phyloP scores from a whole-genome alignment of 176 grass and related monocot genomes.

The Hsuehochloa calcarea region DNA sequence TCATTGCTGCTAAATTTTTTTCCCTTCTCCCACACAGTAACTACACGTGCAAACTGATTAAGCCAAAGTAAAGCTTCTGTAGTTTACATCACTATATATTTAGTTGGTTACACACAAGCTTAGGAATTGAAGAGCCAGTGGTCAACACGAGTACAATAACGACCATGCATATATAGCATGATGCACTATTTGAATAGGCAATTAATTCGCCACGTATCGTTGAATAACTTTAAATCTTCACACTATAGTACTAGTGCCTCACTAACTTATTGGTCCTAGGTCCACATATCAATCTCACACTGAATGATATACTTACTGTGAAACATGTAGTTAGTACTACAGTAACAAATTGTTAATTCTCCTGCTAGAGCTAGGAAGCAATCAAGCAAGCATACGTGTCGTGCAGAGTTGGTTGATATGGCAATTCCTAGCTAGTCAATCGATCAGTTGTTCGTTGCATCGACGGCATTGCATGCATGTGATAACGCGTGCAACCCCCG shows the following conservation, averaged over 20 bases:
- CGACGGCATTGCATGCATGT: neutral
- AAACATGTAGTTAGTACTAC: too few relatives aligned
- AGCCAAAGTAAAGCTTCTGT: neutral
- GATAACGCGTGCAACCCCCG: neutral
- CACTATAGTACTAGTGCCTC: too few relatives aligned
- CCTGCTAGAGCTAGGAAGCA: neutral
- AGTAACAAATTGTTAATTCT: too few relatives aligned
- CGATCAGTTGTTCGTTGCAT: conserved; percentile 26
- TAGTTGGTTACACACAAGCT: neutral
- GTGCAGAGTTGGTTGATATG: conserved; percentile 23
- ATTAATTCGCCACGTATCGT: too few relatives aligned
- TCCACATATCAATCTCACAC: too few relatives aligned
- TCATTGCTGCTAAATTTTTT: neutral
- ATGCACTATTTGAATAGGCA: too few relatives aligned
- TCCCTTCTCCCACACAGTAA: neutral
- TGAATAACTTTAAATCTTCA: too few relatives aligned
- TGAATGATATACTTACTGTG: too few relatives aligned
- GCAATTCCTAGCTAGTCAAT: neutral
- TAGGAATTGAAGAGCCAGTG: neutral
- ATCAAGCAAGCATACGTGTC: neutral
- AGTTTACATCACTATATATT: neutral
- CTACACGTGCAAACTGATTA: neutral
- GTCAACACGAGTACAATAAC: neutral
- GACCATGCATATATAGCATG: neutral
- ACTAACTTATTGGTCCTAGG: too few relatives aligned